These are phyloP conservation scores for Ascodesmis nigricans DNA, from an alignment of 495 filamentous ascomycete species.

Conservation along the genomic window DNA sequence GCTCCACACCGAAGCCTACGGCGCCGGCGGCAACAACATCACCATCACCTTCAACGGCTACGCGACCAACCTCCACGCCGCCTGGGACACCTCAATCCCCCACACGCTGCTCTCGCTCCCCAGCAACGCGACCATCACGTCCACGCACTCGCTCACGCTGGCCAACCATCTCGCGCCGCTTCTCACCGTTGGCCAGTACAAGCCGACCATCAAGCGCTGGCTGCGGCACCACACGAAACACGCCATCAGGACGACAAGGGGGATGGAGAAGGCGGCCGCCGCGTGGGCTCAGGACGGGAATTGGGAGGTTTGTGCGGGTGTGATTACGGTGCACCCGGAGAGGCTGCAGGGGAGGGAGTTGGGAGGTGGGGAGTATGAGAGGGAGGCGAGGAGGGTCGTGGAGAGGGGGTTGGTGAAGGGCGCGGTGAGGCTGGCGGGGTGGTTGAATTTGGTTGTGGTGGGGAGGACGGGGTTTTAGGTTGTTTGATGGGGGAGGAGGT, in stretches of 20 bases:
- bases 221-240: constrained; percentile 7
- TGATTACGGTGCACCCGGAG: constrained; percentile 5
- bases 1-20: constrained; percentile 35
- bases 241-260: not conserved
- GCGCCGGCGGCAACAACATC: constrained; percentile 37
- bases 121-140: constrained; percentile 5
- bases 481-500: no score
- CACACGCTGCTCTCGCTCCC: constrained; percentile 19
- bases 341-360: constrained; percentile 10
- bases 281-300: constrained; percentile 13
- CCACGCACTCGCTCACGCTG: constrained; percentile 9
- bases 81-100: constrained; percentile 45
- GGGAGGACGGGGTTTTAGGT: constrained; percentile 11
- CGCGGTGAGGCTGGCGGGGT: constrained; percentile 11
- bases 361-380: constrained; percentile 12
- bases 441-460: constrained; percentile 16
- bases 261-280: constrained; percentile 7
- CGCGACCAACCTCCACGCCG: constrained; percentile 36
- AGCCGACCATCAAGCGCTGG: constrained; percentile 7
- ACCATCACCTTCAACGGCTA: constrained; percentile 32
- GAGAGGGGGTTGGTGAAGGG: constrained; percentile 11
- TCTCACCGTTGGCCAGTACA: constrained; percentile 10
- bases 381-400: constrained; percentile 6
- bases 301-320: constrained; percentile 8
- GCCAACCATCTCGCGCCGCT: constrained; percentile 12